These are phyloP conservation scores for Gymnopus androsaceus DNA, from an alignment of 1,284 basidiomycete species.

Conservation along the genomic window DNA sequence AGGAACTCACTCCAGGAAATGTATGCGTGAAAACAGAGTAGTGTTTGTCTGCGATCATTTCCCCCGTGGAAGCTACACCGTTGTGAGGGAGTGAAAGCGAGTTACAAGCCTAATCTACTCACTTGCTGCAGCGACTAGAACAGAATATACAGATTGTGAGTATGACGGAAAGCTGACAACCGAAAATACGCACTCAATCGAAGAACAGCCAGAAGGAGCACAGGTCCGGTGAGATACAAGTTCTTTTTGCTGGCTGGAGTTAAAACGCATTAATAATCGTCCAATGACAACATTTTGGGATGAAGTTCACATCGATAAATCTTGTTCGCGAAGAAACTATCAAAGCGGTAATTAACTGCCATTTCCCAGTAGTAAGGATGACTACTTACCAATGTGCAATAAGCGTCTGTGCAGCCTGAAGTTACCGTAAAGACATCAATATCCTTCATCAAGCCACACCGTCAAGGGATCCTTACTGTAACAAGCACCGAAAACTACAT, in stretches of 20 bases:
- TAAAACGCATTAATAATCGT: neutral
- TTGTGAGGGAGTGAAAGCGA: neutral
- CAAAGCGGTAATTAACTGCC: neutral
- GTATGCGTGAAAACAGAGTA: constrained; percentile 8
- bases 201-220: neutral
- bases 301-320: constrained; percentile 3
- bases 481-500: constrained; percentile 35
- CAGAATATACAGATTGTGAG: neutral
- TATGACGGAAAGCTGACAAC: too few relatives aligned
- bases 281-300: neutral
- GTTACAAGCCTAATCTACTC: neutral
- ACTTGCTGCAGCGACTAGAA: neutral
- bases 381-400: constrained; percentile 9
- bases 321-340: constrained; percentile 10
- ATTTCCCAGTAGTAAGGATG: neutral
- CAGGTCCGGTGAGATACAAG: neutral
- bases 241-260: neutral
- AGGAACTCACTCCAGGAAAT: neutral
- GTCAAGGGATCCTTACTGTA: neutral
- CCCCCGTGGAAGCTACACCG: neutral
- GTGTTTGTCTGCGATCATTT: constrained; percentile 4
- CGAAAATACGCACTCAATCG: neutral
- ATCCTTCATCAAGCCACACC: neutral
- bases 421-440: neutral
- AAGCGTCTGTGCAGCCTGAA: constrained; percentile 6